A percentile compares a stretch with the other conserved stretches of the same genome.
phyloP scores from a whole-genome alignment of 1,139 yeast genomes.

The Suhomyces panamericanus region DNA sequence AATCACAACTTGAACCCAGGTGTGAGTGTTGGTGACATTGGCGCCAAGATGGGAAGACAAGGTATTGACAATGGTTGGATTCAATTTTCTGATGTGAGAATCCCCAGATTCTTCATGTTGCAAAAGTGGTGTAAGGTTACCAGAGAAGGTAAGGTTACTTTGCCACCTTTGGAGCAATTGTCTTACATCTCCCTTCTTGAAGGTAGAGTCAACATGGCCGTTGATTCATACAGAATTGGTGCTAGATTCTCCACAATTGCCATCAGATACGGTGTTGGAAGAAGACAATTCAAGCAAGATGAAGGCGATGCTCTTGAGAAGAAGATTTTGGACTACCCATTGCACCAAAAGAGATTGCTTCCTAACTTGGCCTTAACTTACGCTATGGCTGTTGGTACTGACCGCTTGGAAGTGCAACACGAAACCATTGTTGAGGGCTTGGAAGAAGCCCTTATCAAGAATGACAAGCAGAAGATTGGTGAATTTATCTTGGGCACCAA shows the following conservation, averaged over 20 bases:
- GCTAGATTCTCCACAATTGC: conserved; percentile 84
- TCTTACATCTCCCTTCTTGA: conserved; percentile 84
- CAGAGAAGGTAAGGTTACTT: conserved; percentile 64
- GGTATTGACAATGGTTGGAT: conserved; percentile 95
- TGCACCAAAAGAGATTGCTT: conserved; percentile 82
- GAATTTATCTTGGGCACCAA: conserved; percentile 65
- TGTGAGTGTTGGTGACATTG: conserved; percentile 84
- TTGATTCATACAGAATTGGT: conserved; percentile 78
- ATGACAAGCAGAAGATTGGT: conserved; percentile 42
- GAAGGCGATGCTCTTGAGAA: conserved; percentile 42
- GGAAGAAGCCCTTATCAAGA: conserved; percentile 51
- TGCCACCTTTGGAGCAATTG: conserved; percentile 82
- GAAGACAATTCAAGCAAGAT: conserved; percentile 73
- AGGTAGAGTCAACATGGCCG: conserved; percentile 88
- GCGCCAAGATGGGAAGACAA: conserved; percentile 90
- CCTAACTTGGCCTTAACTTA: conserved; percentile 82
- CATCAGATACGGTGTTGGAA: conserved; percentile 81
- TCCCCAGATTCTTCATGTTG: conserved; percentile 82
- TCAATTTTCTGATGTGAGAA: conserved; percentile 76
- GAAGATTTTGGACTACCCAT: conserved; percentile 76
- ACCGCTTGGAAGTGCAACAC: conserved; percentile 58
- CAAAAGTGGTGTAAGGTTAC: conserved; percentile 77
- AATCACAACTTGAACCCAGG: conserved; percentile 75
- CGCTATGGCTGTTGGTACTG: conserved; percentile 74
- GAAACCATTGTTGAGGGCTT: conserved; percentile 53